Evolutionary conservation across 2,329 filamentous ascomycete species (phyloP), one percentile per base, ranked within the genome.

Genomic region (Pyrenochaeta sp.): DNA sequence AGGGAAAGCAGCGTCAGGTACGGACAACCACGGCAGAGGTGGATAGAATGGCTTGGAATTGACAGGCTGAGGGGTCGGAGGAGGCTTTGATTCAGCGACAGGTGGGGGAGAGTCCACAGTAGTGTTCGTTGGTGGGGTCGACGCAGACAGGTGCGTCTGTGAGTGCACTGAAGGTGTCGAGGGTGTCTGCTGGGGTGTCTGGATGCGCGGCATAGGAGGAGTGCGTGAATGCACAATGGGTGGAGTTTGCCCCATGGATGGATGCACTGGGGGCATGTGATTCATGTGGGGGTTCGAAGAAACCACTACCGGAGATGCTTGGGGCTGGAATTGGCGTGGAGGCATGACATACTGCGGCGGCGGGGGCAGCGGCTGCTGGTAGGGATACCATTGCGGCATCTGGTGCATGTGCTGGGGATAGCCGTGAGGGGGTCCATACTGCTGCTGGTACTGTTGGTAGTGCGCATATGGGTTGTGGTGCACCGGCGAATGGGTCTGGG

Each of bases 1-100:
- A 3, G 85, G 85, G 64, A 88, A 87, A 2, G 79, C 74, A 29
- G 74, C 74, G 17, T 83, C 81, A 14, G 82, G 79, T 23, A 82
- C 79, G 11, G 85, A 88, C 30, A 85, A 78, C 85, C 85, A 88
- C 10, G 86, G 86, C 17, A 88, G 74, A 11, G 78, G 76, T 53
- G 83, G 80, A 55, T 79, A 78, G 67, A 80, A 85, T 1, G 81
- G 81, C 67, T 77, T 78, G 45, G 64, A 64, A 7, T 63, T 58
- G 7, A 66, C 58, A 20, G 64, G 64, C 39, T 67, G 67, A 14
- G 66, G 63, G 11, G 36, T 18, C 9, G 61, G 41, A n/a, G 63
- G 58, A n/a, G 63, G 52, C 56, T 65, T 63, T 27, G 59, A 49
- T 37, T 66, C 65, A 35, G 43, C 52, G 7, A 43, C 49, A 1